Percentiles rank a stretch among this genome's conserved stretches.
Conservation (phyloP, 2,329 filamentous ascomycete genomes). For the Emergomyces pasteurianus region DNA sequence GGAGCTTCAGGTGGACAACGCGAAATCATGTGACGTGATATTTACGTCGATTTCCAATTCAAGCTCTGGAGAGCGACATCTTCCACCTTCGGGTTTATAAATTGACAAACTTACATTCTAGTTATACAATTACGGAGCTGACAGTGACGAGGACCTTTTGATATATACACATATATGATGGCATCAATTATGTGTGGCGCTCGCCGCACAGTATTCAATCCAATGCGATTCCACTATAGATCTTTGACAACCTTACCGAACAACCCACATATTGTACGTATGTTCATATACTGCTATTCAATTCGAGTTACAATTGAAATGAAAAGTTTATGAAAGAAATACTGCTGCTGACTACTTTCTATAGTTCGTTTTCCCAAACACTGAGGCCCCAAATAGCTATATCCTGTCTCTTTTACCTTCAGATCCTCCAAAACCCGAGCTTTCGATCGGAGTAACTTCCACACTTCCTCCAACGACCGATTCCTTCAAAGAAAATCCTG, state of each 20-base stretch:
- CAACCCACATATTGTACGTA: conserved; percentile 29
- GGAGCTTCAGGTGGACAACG: background rate
- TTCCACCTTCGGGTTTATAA: background rate
- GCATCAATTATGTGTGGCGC: conserved; percentile 14
- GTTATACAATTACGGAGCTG: background rate
- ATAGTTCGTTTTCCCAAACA: conserved; percentile 26
- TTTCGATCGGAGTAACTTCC: conserved; percentile 45
- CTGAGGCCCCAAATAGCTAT: conserved; percentile 25
- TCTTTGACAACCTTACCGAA: conserved; percentile 27
- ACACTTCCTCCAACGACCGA: conserved; percentile 45
- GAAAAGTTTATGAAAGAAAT: background rate
- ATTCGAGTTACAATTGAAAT: background rate
- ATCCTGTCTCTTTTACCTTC: conserved; percentile 47
- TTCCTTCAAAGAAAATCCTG: conserved; percentile 44
- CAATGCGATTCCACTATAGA: conserved; percentile 18
- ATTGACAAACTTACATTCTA: background rate
- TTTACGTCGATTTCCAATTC: background rate
- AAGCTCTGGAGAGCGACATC: background rate
- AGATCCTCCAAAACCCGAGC: conserved; percentile 39
- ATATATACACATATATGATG: conserved; percentile 12
- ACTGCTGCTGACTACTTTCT: background rate
- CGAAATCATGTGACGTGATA: background rate
- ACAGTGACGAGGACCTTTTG: background rate
- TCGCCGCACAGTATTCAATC: conserved; percentile 12
- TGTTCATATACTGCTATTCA: conserved; percentile 6